Evolutionary conservation across 768 basidiomycete species (phyloP).

Genomic region (Tylopilus rubrobrunneus): DNA sequence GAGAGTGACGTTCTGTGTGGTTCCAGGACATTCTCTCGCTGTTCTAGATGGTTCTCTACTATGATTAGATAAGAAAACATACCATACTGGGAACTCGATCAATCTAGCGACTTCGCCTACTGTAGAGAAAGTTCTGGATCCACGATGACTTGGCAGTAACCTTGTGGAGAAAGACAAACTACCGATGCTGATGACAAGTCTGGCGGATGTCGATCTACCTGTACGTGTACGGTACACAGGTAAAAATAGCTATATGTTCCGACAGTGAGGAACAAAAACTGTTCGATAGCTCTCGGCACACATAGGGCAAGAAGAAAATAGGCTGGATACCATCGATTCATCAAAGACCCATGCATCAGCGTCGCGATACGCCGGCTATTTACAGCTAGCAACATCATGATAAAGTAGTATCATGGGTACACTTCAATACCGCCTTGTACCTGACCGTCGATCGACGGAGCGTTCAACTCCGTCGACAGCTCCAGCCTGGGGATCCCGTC

Average conservation of each 20-base stretch:
- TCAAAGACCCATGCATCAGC: no score
- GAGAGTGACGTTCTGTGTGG: constrained; percentile 21
- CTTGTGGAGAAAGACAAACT: no score
- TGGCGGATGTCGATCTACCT: constrained; percentile 20
- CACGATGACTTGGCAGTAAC: no score
- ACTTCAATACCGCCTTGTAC: constrained; percentile 73
- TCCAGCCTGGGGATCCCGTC: constrained; percentile 90
- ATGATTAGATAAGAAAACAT: constrained; percentile 32
- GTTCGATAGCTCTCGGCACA: constrained; percentile 18
- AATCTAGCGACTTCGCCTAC: no score
- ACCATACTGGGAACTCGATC: constrained; percentile 1
- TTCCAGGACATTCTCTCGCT: constrained; percentile 32
- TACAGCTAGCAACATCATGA: constrained; percentile 22
- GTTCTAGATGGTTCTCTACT: constrained; percentile 34
- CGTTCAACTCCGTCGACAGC: constrained; percentile 84
- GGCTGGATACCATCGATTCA: no score
- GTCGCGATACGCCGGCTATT: constrained; percentile 19
- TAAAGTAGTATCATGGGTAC: constrained; percentile 36
- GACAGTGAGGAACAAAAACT: constrained; percentile 8
- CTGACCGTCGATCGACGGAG: constrained; percentile 70
- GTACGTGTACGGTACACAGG: constrained; percentile 24
- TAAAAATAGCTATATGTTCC: constrained; percentile 25
- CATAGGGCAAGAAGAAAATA: constrained; percentile 12
- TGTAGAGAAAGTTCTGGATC: no score
- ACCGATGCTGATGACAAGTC: constrained; percentile 12